A percentile compares a stretch with the other conserved stretches of the same genome.
phyloP scores from a whole-genome alignment of 1,284 basidiomycete species.

The Clitocybe nebularis region DNA sequence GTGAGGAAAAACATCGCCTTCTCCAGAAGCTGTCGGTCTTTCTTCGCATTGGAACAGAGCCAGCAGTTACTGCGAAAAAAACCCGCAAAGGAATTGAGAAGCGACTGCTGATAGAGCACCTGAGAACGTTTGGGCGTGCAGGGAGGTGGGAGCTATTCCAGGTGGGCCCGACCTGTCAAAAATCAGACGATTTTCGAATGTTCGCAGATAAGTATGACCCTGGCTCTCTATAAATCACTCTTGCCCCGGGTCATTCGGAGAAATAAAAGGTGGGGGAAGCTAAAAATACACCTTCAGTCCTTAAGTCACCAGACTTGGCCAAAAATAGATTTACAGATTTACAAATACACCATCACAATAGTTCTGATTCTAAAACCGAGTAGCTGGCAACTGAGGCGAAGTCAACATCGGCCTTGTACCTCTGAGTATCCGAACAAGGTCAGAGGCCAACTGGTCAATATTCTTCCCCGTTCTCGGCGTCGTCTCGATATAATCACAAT shows the following conservation, averaged over 20 bases:
- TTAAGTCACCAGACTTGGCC: too few relatives aligned
- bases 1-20: slow-evolving; percentile 1
- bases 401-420: too few relatives aligned
- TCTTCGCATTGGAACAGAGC: neutral
- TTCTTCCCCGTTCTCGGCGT: slow-evolving; percentile 9
- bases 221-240: neutral
- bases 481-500: slow-evolving; percentile 10
- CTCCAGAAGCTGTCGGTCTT: neutral
- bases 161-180: neutral
- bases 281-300: neutral
- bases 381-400: too few relatives aligned
- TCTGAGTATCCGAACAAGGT: slow-evolving; percentile 10
- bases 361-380: too few relatives aligned
- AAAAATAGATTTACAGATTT: too few relatives aligned
- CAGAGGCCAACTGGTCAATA: slow-evolving; percentile 7
- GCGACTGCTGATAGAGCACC: neutral
- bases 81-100: neutral
- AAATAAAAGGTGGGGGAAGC: neutral
- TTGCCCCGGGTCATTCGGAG: neutral
- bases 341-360: too few relatives aligned
- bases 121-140: neutral
- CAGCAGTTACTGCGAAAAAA: neutral
- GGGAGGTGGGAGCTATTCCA: neutral
- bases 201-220: neutral
- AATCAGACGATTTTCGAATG: neutral